Base-by-base conservation (phyloP, 495 filamentous ascomycete species). In the Penicillium herquei region DNA sequence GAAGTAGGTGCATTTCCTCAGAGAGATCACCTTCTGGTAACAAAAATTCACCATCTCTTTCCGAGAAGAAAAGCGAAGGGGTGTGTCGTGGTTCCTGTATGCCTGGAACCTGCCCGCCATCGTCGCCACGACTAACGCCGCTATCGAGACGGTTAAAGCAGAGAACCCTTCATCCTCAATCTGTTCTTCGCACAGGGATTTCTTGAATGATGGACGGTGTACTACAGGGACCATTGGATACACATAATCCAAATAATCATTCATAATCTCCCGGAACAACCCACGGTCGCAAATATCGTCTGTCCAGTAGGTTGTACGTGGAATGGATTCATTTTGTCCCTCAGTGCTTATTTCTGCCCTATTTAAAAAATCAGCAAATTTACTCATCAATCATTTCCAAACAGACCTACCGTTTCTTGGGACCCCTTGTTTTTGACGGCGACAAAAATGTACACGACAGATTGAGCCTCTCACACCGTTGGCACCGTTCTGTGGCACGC, bases 191-290 rank as follows among this genome's bases (percentile, higher is more conserved):
- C 17, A 9, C 2, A 43, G 40, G 9, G 14, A 6, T 43, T 43
- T 43, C 21, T 47, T 54, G 18, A 67, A 62, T 4, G 62, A 67
- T 3, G 64, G 62, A 9, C 56, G 58, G 41, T 67, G 58, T 13
- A 67, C 58, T 14, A 67, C 52, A 11, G 64, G 64, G 6, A 65
- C 51, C 16, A 67, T 40, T 0, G 62, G 61, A 32, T 67, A 67
- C 2, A 67, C 13, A 26, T 56, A 46, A 13, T 60, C 51, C 10
- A 67, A 41, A 30, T 62, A 67, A 31, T 67, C 64, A 31, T 62
- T 46, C 49, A 67, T 55, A 7, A 67, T 62, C 6, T 34, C 13
- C 21, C 54, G 49, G 12, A 66, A 63, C 7, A 61, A 51, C n/a
- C n/a, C 30, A 17, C 63, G 59, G 16, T 54, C 55, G 39, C 59